phyloP scores from a whole-genome alignment of 2,329 filamentous ascomycete genomes.

The Hypoxylon sp. region DNA sequence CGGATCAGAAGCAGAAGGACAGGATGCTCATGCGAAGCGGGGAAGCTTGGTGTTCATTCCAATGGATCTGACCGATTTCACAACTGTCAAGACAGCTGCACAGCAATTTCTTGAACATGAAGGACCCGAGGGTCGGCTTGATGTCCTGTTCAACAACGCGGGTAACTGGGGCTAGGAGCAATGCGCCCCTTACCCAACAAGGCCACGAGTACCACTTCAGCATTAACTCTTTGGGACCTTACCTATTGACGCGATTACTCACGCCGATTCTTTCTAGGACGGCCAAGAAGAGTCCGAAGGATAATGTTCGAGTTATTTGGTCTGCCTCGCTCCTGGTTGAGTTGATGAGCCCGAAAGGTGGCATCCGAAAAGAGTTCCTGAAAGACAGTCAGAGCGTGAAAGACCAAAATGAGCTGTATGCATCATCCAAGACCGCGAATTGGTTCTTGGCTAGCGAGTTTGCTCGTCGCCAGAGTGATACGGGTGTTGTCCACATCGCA shows the following conservation, averaged over 20 bases:
- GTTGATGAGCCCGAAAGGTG: constrained; percentile 28
- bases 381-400: constrained; percentile 17
- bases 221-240: constrained; percentile 33
- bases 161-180: constrained; percentile 33
- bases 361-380: constrained; percentile 32
- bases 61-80: constrained; percentile 37
- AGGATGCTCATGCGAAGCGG: no score
- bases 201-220: constrained; percentile 40
- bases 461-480: constrained; percentile 26
- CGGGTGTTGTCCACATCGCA: constrained; percentile 25
- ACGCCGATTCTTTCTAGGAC: constrained; percentile 33
- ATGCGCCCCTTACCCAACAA: constrained; percentile 29
- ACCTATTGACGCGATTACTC: constrained; percentile 34
- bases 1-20: constrained; percentile 1
- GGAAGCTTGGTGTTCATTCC: constrained; percentile 34
- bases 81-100: constrained; percentile 26
- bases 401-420: constrained; percentile 31
- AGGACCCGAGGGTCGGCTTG: constrained; percentile 24
- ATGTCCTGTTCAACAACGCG: constrained; percentile 41
- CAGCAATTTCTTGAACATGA: constrained; percentile 25
- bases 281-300: constrained; percentile 18
- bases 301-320: constrained; percentile 37
- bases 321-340: constrained; percentile 37
- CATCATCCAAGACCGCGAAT: constrained; percentile 32
- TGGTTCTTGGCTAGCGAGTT: constrained; percentile 41